Percentiles rank a stretch among this genome's conserved stretches.
These are phyloP conservation scores for Benincasa hispida DNA, from an alignment of 306 rosid species.

Conservation along the genomic window DNA sequence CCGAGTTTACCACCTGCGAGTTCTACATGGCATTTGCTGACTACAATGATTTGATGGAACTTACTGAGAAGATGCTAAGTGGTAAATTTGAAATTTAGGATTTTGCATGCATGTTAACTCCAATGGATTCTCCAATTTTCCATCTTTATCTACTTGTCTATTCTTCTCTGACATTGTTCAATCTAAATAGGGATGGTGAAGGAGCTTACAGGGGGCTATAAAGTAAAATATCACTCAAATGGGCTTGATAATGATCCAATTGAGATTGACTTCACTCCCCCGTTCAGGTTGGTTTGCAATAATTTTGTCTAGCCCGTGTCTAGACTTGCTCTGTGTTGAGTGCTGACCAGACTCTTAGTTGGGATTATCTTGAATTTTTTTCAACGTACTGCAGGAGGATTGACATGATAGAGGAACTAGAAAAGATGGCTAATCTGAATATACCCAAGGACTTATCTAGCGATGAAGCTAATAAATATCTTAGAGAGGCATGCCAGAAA, in stretches of 20 bases:
- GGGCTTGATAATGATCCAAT: conserved; percentile 68
- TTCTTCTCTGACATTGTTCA: conserved; percentile 12
- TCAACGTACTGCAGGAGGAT: conserved; percentile 43
- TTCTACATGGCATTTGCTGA: conserved; percentile 89
- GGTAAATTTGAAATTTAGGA: conserved; percentile 26
- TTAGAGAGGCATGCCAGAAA: conserved; percentile 59
- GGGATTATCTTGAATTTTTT: conserved; percentile 7
- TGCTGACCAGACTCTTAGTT: conserved; percentile 1
- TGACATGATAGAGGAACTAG: conserved; percentile 83
- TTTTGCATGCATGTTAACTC: conserved; percentile 6
- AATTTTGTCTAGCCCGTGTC: not conserved
- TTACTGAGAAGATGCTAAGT: conserved; percentile 78
- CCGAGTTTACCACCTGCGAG: conserved; percentile 94
- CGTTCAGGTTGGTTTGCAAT: conserved; percentile 37
- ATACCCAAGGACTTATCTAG: conserved; percentile 74
- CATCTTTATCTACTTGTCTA: conserved; percentile 7
- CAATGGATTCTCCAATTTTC: not conserved
- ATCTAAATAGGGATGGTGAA: conserved; percentile 58
- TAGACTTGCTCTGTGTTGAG: not conserved
- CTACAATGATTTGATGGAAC: conserved; percentile 73
- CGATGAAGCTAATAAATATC: conserved; percentile 64
- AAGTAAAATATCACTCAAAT: conserved; percentile 58
- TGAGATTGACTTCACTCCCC: conserved; percentile 32
- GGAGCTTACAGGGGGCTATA: conserved; percentile 83
- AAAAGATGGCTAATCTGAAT: conserved; percentile 56